These are phyloP conservation scores for Podila epigama DNA, from an alignment of 192 early-diverging fungal genomes.

Conservation along the genomic window DNA sequence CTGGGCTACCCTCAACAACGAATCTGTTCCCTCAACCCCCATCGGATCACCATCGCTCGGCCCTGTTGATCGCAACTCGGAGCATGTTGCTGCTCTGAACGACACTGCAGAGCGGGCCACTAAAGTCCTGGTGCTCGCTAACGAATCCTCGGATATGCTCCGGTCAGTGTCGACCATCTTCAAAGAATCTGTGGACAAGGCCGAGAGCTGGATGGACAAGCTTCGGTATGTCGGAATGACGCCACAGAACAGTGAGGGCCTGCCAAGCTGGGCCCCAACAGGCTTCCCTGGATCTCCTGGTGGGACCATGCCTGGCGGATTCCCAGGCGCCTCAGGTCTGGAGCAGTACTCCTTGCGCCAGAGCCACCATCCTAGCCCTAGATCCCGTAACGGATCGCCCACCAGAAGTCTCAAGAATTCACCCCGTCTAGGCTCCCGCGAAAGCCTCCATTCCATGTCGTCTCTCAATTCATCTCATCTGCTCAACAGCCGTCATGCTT, in stretches of 20 bases:
- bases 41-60: constrained; percentile 50
- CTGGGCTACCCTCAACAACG: constrained; percentile 65
- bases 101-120: constrained; percentile 63
- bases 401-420: constrained; percentile 37
- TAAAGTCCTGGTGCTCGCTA: constrained; percentile 70
- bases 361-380: constrained; percentile 27
- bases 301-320: constrained; percentile 39
- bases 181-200: constrained; percentile 69
- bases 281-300: constrained; percentile 28
- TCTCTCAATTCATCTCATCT: neutral
- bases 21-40: constrained; percentile 52
- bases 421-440: constrained; percentile 21
- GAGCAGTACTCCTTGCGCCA: constrained; percentile 47
- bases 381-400: constrained; percentile 21
- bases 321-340: constrained; percentile 28
- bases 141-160: constrained; percentile 75
- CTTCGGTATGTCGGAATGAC: constrained; percentile 48
- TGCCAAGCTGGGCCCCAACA: constrained; percentile 50
- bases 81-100: constrained; percentile 35
- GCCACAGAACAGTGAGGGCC: constrained; percentile 40
- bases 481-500: constrained; percentile 23
- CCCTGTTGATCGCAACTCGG: constrained; percentile 28
- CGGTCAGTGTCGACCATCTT: constrained; percentile 70
- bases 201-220: constrained; percentile 68
- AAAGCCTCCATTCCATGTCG: constrained; percentile 6